A percentile compares a stretch with the other conserved stretches of the same genome.
Evolutionary conservation across 2,329 filamentous ascomycete genomes (phyloP).

Genomic region (Hymenoscyphus salicellus): DNA sequence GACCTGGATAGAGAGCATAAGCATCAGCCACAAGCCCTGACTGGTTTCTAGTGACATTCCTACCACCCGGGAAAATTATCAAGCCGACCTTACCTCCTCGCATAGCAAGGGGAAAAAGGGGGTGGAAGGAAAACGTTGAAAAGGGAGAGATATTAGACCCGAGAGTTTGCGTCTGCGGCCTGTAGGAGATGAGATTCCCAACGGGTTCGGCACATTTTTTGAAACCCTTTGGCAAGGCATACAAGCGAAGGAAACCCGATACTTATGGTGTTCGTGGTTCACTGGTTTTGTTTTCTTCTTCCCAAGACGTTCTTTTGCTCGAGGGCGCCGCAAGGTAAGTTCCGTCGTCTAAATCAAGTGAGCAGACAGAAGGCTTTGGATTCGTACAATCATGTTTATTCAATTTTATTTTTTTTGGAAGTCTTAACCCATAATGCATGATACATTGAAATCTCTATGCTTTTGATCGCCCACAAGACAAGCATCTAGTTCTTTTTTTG

Average conservation of each 20-base stretch:
- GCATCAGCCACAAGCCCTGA: no score
- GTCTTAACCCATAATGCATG: not conserved
- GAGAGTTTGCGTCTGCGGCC: not conserved
- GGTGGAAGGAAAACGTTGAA: not conserved
- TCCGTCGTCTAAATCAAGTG: not conserved
- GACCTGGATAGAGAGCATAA: no score
- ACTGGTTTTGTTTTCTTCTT: no score
- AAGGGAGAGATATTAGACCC: no score
- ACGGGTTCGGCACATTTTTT: not conserved
- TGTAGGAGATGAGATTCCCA: not conserved
- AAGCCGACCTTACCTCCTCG: not conserved
- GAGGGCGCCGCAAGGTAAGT: not conserved
- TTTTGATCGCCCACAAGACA: not conserved
- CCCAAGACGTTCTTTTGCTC: no score
- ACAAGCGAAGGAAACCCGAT: no score
- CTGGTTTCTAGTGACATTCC: no score
- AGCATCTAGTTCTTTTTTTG: not conserved
- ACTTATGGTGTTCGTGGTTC: no score
- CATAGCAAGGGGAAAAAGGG: not conserved
- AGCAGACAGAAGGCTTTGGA: not conserved
- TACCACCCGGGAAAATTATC: no score
- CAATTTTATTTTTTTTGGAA: slow-evolving; percentile 1
- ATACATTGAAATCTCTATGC: not conserved
- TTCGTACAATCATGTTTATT: not conserved
- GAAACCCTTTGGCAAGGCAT: no score